Conservation (phyloP, 2,329 filamentous ascomycete genomes). For the Eurotiales sp. region DNA sequence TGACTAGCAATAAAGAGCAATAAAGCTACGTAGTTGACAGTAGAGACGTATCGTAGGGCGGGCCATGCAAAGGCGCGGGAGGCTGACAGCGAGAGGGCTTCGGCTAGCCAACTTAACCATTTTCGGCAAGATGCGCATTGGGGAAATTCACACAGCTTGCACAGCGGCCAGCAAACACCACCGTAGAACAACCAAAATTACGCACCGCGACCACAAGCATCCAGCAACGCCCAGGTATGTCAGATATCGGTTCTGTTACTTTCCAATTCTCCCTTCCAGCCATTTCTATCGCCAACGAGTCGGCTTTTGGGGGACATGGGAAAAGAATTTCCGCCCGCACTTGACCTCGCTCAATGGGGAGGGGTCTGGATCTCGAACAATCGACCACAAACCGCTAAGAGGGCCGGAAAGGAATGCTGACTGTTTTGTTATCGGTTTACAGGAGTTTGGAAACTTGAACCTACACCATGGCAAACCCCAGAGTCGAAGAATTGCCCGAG, state of each 20-base stretch:
- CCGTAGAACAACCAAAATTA: constrained; percentile 34
- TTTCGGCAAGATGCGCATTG: constrained; percentile 35
- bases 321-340: background rate
- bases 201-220: constrained; percentile 32
- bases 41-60: no score
- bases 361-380: background rate
- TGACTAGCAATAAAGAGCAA: no score
- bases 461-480: constrained; percentile 85
- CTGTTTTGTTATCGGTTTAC: background rate
- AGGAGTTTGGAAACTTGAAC: background rate
- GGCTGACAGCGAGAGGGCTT: constrained; percentile 22
- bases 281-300: background rate
- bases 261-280: background rate
- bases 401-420: constrained; percentile 1
- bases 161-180: constrained; percentile 33
- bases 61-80: background rate
- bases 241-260: constrained; percentile 16
- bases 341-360: background rate
- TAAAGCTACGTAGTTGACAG: background rate
- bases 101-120: constrained; percentile 35
- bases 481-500: constrained; percentile 95
- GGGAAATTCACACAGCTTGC: constrained; percentile 37
- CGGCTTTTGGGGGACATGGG: background rate
- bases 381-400: constrained; percentile 4
- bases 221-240: constrained; percentile 35